Evolutionary conservation across 2,329 filamentous ascomycete genomes (phyloP), one percentile per base, ranked within the genome.

Genomic region (Thelonectria discophora): DNA sequence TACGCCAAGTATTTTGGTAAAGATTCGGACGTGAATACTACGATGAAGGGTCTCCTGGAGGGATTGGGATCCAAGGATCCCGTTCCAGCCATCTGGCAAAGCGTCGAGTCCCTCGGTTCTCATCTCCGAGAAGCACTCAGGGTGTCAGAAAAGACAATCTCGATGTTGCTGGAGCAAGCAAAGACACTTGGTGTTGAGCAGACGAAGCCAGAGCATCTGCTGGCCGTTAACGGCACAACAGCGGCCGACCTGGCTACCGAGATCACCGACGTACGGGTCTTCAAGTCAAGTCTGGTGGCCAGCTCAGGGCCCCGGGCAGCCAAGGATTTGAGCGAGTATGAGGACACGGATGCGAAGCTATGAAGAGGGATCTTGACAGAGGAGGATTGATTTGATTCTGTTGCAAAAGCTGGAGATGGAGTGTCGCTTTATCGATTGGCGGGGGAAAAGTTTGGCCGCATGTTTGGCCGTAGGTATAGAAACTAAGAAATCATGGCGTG

Each of bases 291-390:
- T 13, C 81, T 97, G 70, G 81, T 86, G 61, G 85, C 92, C 27
- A 95, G 89, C 65, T 83, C 85, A 20, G 94, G 92, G 1, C 87
- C 93, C 2, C 84, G 84, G 63, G 86, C 94, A 0, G 86, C 91
- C 30, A 89, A 86, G 72, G 90, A 95, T 67, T 77, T 98, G 58
- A 90, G 84, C 64, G 91, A 93, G 72, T 98, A 94, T 76, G 91
- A 97, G 75, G 94, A 97, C 62, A 82, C 89, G 62, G 92, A 92
- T 65, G 80, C 91, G 13, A 97, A 97, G 80, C 83, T 97, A 59
- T 94, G 37, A 65, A 32, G 3, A 59, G 65, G 54, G 17, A 34
- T 21, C 24, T 30, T 10, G 27, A 37, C 40, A 17, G 46, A 34
- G 40, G 37, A 11, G 9, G 15, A 34, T 40, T 40, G 49, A 48